phyloP scores from a whole-genome alignment of 345 rosid species.

The Citrus sp. region DNA sequence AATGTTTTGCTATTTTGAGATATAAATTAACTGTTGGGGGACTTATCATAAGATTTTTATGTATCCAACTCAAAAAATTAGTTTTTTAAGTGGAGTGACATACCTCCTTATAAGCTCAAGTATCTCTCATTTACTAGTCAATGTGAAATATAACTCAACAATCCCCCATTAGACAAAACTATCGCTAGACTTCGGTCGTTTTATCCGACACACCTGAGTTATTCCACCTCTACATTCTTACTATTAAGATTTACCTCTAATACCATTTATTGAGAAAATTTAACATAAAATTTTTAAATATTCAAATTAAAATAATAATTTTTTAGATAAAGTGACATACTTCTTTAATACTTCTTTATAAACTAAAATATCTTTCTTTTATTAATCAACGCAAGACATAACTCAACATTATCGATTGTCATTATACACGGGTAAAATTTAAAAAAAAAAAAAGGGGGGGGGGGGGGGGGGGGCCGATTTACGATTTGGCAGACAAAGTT shows the following conservation, averaged over 20 bases:
- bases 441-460: too few species aligned
- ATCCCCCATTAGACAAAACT: fast-evolving
- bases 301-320: fast-evolving
- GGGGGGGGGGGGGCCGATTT: not conserved
- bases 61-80: fast-evolving
- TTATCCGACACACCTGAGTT: fast-evolving
- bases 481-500: not conserved
- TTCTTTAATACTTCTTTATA: too few species aligned
- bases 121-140: too few species aligned
- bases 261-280: fast-evolving
- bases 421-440: too few species aligned
- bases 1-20: too few species aligned
- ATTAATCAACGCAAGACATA: fast-evolving
- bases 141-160: too few species aligned
- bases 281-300: fast-evolving
- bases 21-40: too few species aligned
- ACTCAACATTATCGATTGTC: too few species aligned
- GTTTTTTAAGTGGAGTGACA: fast-evolving
- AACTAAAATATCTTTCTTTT: fast-evolving
- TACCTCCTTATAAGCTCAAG: too few species aligned
- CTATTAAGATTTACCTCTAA: fast-evolving
- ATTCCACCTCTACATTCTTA: fast-evolving
- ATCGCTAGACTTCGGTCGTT: fast-evolving
- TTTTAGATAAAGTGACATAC: fast-evolving
- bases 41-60: too few species aligned